These are phyloP conservation scores for Phycomyces blakesleeanus DNA, from an alignment of 192 early-diverging fungal species.

Conservation along the genomic window DNA sequence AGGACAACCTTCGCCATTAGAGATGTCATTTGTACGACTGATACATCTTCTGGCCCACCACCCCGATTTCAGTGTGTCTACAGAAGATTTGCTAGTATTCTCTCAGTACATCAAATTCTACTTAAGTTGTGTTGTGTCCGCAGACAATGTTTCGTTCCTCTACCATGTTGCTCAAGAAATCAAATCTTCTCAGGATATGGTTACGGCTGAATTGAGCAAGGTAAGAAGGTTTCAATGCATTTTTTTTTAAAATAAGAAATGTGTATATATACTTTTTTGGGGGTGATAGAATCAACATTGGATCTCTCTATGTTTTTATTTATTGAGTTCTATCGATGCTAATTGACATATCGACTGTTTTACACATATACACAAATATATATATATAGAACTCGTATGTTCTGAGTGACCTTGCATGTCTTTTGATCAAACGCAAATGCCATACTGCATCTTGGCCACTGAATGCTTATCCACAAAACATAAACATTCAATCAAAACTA, in stretches of 20 bases:
- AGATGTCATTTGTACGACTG: constrained; percentile 55
- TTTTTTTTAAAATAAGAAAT: too few species aligned
- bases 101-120: constrained; percentile 84
- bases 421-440: constrained; percentile 74
- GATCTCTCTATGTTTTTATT: too few species aligned
- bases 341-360: background rate
- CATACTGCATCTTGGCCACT: constrained; percentile 75
- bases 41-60: constrained; percentile 81
- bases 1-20: constrained; percentile 41
- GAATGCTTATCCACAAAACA: constrained; percentile 69
- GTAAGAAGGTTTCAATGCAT: constrained; percentile 30
- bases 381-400: constrained; percentile 70
- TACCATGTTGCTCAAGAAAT: constrained; percentile 71
- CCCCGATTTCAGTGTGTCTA: constrained; percentile 66
- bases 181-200: constrained; percentile 69
- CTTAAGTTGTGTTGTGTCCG: constrained; percentile 67
- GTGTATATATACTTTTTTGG: too few species aligned
- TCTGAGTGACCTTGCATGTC: constrained; percentile 78
- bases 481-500: constrained; percentile 63
- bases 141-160: constrained; percentile 82
- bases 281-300: too few species aligned
- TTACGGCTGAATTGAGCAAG: constrained; percentile 38
- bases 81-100: constrained; percentile 49
- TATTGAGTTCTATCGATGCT: background rate
- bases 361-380: too few species aligned